Evolutionary conservation across 1,284 basidiomycete genomes (phyloP).

Genomic region (Pholiota adiposa): DNA sequence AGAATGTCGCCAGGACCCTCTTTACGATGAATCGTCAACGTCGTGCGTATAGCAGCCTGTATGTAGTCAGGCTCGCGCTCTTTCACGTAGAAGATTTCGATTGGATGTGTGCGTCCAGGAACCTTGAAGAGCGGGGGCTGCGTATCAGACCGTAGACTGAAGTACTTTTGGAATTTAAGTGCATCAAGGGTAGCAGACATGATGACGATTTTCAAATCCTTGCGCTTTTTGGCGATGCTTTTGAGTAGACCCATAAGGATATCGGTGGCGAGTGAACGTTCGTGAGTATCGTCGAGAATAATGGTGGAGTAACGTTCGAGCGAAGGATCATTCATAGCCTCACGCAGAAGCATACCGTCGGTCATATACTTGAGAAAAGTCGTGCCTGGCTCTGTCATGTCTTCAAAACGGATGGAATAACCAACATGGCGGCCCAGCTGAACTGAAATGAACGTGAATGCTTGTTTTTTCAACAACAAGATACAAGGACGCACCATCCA

Average conservation of each 20-base stretch:
- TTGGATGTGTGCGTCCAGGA: slow-evolving; percentile 94
- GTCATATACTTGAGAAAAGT: slow-evolving; percentile 99
- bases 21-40: slow-evolving; percentile 96
- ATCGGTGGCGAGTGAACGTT: slow-evolving; percentile 97
- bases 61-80: slow-evolving; percentile 97
- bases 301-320: slow-evolving; percentile 94
- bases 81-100: slow-evolving; percentile 96
- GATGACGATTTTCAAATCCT: slow-evolving; percentile 96
- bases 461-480: background rate
- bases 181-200: slow-evolving; percentile 99
- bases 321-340: slow-evolving; percentile 96
- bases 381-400: slow-evolving; percentile 90
- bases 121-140: slow-evolving; percentile 92
- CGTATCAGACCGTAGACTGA: slow-evolving; percentile 61
- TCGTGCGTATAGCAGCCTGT: slow-evolving; percentile 95
- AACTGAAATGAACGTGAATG: slow-evolving; percentile 50
- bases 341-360: slow-evolving; percentile 96
- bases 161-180: slow-evolving; percentile 97
- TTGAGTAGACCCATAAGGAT: slow-evolving; percentile 95
- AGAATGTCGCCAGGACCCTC: slow-evolving; percentile 95
- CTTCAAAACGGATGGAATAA: slow-evolving; percentile 99
- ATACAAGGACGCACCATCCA: slow-evolving; percentile 75
- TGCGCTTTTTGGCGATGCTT: slow-evolving; percentile 76
- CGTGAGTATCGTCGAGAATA: slow-evolving; percentile 99
- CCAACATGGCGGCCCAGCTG: slow-evolving; percentile 94